Conservation (phyloP, 2,329 filamentous ascomycete genomes). For the Magnaporthiopsis incrustans region DNA sequence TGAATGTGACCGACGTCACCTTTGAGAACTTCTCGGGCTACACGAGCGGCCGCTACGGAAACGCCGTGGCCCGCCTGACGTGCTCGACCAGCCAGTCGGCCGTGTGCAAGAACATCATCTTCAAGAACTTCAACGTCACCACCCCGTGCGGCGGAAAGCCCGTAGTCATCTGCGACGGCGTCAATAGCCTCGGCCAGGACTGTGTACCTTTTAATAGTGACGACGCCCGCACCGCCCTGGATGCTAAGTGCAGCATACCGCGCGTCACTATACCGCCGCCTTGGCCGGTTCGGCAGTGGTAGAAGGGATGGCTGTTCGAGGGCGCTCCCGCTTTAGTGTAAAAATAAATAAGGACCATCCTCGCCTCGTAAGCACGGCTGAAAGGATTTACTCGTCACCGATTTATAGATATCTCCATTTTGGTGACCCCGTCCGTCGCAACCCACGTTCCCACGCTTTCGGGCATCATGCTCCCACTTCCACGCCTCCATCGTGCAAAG, state of each 20-base stretch:
- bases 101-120: constrained; percentile 45
- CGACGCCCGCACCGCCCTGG: constrained; percentile 23
- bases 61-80: constrained; percentile 44
- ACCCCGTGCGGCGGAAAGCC: constrained; percentile 36
- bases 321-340: too few relatives aligned
- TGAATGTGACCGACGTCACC: constrained; percentile 50
- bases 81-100: constrained; percentile 45
- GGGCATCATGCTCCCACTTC: too few relatives aligned
- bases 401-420: too few relatives aligned
- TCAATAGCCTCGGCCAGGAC: constrained; percentile 27
- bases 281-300: constrained; percentile 4
- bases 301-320: not conserved
- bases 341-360: too few relatives aligned
- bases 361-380: too few relatives aligned
- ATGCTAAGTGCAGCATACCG: constrained; percentile 23
- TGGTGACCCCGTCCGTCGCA: too few relatives aligned
- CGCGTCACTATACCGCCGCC: constrained; percentile 1
- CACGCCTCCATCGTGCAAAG: too few relatives aligned
- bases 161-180: constrained; percentile 42
- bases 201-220: constrained; percentile 27
- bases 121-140: constrained; percentile 46
- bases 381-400: too few relatives aligned
- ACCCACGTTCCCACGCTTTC: too few relatives aligned
- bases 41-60: constrained; percentile 28
- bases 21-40: constrained; percentile 50